Evolutionary conservation across 495 filamentous ascomycete species (phyloP), one percentile per base, ranked within the genome.

Genomic region (Aspergillus avenaceus): DNA sequence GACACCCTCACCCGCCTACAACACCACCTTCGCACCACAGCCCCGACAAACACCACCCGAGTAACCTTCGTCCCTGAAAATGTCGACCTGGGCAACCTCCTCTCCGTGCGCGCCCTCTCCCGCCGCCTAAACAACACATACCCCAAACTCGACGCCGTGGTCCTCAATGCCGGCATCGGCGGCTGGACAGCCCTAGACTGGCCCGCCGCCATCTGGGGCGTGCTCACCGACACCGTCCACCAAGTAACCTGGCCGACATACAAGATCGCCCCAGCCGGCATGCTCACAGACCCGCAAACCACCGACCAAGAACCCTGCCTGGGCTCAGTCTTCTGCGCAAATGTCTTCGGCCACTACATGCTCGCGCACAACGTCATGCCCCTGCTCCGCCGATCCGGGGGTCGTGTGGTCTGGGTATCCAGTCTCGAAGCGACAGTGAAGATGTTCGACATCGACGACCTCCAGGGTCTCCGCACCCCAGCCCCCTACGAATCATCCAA

Each of bases 301-400:
- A 38, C 41, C 8, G 51, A 46, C 4, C 34, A 49, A 21, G 81
- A 86, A 47, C 80, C 82, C 1, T 68, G 72, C 1, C 69, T 97
- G 0, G 95, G 90, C 3, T 71, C 84, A 44, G 79, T 97, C 6
- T 98, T 97, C 66, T 86, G 84, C 64, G 83, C 90, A 44, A 97
- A 97, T 61, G 79, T 95, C 24, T 96, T 98, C 61, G 93, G 95
- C 0, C 93, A 97, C 68, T 97, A 98, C 64, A 71, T 97, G 54
- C 85, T 98, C 16, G 80, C 80, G 14, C 91, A 96, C 63, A 84
- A 84, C 49, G 75, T 96, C 2, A 71, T 83, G 45, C 84, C 88
- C 0, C 74, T 96, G 8, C 75, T 97, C 37, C 80, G 66, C 46
- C 59, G 71, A 13, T 71, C 78, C 8, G 71, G 70, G 1, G 82